These are phyloP conservation scores for Fraxinus angustifolia DNA, from an alignment of 305 asterid genomes.

Conservation along the genomic window DNA sequence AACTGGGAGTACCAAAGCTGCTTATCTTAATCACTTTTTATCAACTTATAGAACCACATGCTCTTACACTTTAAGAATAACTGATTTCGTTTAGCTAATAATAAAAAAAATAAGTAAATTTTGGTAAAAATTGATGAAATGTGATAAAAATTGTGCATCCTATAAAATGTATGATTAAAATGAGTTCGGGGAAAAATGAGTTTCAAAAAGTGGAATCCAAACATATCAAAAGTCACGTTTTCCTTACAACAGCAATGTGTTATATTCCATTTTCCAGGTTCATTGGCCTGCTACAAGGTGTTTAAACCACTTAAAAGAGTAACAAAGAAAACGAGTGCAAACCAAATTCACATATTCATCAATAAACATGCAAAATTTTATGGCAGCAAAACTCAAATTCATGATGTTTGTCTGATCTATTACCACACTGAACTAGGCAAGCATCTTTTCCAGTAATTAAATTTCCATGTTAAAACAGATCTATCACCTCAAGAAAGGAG, in stretches of 20 bases:
- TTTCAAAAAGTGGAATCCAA: neutral
- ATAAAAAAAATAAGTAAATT: no score
- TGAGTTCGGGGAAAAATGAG: neutral
- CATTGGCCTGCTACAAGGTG: neutral
- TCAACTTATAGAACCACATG: neutral
- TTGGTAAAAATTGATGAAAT: no score
- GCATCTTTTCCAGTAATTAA: neutral
- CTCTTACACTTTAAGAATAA: neutral
- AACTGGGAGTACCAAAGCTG: neutral
- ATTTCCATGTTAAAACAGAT: neutral
- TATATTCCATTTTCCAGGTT: neutral
- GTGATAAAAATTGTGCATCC: neutral
- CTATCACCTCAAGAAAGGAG: neutral
- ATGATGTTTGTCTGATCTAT: neutral
- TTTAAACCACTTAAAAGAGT: neutral
- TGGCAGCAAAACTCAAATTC: neutral
- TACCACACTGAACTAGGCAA: neutral
- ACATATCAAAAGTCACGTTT: neutral
- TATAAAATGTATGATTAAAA: neutral
- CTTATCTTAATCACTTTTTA: neutral
- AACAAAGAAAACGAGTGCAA: neutral
- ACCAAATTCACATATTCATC: neutral
- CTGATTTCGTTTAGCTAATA: no score
- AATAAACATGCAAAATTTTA: neutral
- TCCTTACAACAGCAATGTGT: neutral